Evolutionary conservation across 176 grass and related monocot genomes (phyloP).

Genomic region (Metroxylon sagu): DNA sequence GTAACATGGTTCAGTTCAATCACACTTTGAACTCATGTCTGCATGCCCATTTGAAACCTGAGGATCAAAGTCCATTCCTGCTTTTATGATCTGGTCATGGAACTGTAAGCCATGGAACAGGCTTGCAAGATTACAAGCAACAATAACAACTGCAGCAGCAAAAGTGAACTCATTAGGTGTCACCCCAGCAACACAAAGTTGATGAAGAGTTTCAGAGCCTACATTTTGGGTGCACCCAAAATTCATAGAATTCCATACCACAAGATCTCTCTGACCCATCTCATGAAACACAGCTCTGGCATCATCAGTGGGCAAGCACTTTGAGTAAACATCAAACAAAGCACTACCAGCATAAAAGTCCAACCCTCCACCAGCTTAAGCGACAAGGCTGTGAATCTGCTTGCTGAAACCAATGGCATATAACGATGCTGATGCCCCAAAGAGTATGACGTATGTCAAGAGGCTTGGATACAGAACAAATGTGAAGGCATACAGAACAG

Average conservation of each 20-base stretch:
- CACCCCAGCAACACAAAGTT: constrained; percentile 31
- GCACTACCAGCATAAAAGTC: constrained; percentile 53
- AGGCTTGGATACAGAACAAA: constrained; percentile 34
- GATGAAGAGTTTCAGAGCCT: constrained; percentile 56
- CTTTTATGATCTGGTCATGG: constrained; percentile 57
- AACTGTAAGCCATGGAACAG: constrained; percentile 61
- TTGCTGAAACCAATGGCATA: constrained; percentile 48
- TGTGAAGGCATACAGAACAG: constrained; percentile 52
- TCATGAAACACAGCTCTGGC: constrained; percentile 50
- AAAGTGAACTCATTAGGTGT: constrained; percentile 60
- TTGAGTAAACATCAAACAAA: constrained; percentile 72
- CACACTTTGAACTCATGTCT: constrained; percentile 85
- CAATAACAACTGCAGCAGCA: constrained; percentile 47
- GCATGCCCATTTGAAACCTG: constrained; percentile 69
- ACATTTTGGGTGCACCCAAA: constrained; percentile 54
- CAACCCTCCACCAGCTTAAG: constrained; percentile 43
- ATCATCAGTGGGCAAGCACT: constrained; percentile 51
- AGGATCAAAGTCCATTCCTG: constrained; percentile 35
- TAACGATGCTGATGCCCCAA: constrained; percentile 42
- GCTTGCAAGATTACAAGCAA: constrained; percentile 60
- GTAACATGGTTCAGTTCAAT: constrained; percentile 70
- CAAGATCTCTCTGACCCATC: constrained; percentile 51
- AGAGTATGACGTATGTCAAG: constrained; percentile 59
- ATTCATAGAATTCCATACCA: constrained; percentile 75
- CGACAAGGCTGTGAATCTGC: constrained; percentile 55